phyloP scores from a whole-genome alignment of 805 yeast species.

The Cyberlindnera meyerae region DNA sequence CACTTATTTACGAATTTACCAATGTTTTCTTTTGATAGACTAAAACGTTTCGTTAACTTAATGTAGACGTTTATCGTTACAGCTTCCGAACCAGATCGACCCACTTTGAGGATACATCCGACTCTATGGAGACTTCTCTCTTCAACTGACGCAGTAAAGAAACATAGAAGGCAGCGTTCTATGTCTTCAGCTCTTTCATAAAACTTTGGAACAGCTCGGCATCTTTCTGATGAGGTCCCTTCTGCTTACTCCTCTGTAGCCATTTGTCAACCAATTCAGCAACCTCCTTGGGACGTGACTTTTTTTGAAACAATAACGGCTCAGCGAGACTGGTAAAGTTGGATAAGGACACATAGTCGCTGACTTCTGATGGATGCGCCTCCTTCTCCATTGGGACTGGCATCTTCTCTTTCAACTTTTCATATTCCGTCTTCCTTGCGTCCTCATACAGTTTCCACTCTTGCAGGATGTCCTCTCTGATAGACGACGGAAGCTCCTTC shows the following conservation, averaged over 20 bases:
- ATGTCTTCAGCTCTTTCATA: constrained; percentile 25
- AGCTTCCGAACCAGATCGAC: not conserved
- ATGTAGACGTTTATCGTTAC: not conserved
- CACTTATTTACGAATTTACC: no score
- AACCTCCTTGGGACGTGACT: constrained; percentile 31
- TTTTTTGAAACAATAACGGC: constrained; percentile 29
- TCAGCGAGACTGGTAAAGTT: constrained; percentile 11
- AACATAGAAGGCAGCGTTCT: constrained; percentile 22
- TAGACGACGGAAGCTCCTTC: constrained; percentile 22
- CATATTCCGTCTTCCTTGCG: constrained; percentile 10
- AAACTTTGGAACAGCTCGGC: constrained; percentile 32
- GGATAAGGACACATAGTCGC: constrained; percentile 1
- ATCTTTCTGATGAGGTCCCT: constrained; percentile 39
- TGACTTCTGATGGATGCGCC: not conserved
- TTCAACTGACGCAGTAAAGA: constrained; percentile 16
- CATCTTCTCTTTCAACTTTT: constrained; percentile 10
- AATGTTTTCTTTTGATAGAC: not conserved
- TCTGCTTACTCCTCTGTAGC: constrained; percentile 30
- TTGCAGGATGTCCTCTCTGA: constrained; percentile 15
- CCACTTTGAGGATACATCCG: constrained; percentile 15
- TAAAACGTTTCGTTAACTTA: not conserved
- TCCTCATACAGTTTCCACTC: constrained; percentile 20
- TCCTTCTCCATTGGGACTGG: no score
- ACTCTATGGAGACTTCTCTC: constrained; percentile 4
- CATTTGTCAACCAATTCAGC: constrained; percentile 31